Evolutionary conservation across 2,329 filamentous ascomycete species (phyloP), one percentile per base, ranked within the genome.

Genomic region (Xylariaceae sp.): DNA sequence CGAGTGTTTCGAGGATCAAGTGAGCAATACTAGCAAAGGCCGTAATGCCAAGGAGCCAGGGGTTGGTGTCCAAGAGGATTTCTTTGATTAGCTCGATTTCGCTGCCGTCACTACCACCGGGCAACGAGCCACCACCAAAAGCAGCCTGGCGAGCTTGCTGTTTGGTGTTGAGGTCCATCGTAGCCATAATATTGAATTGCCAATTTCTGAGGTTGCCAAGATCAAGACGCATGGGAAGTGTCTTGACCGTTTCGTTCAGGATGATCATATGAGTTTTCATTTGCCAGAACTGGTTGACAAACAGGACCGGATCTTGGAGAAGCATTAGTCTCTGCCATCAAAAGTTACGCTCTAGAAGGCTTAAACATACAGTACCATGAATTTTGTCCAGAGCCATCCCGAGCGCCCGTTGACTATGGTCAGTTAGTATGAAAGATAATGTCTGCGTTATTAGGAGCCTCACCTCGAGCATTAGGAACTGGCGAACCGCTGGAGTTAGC

Each of bases 21-120:
- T 99, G 94, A 32, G 94, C 81, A 53, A 99, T 82, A 60, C 86
- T 92, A 64, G 96, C 94, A 7, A 95, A 73, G 21, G 85, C 85
- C 1, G 94, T 99, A 26, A 95, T 87, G 21, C 82, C 87, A 32
- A 99, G 84, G 24, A 99, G 85, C 70, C 92, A 96, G 29, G 59
- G 88, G 73, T 97, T 97, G 23, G 92, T 96, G 75, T 97, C 91
- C 30, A 97, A 81, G 32, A 99, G 81, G 41, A 97, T 89, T 68
- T 95, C 89, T 79, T 99, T 99, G 78, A 99, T 86, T 83, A 97
- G 91, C 71, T 99, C 94, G 66, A 97, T 90, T 73, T 99, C 94
- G 52, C 83, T 90, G 35, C 94, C 94, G 69, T 97, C 94, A 52
- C 92, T 89, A 50, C 88, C 89, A 29, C 88, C 88, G 0, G 91